Conservation (phyloP, 306 rosid species). For the Vigna trinervia region DNA sequence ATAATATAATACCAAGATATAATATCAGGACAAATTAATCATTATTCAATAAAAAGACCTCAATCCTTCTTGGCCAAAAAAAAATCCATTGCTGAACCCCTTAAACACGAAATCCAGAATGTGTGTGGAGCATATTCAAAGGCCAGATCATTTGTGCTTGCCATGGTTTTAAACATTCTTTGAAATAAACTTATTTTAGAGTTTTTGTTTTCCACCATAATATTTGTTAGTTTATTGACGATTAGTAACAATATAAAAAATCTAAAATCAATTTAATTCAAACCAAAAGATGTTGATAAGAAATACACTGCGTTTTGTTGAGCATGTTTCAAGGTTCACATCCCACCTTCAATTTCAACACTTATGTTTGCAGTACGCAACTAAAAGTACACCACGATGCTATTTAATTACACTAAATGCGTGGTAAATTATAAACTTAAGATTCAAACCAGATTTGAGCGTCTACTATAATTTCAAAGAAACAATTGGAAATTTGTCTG, state of each 20-base stretch:
- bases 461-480: conserved; percentile 41
- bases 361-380: not conserved
- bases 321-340: not conserved
- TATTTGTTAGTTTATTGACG: too few relatives aligned
- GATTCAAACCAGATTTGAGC: not conserved
- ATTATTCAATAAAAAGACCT: too few relatives aligned
- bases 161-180: too few relatives aligned
- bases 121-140: too few relatives aligned
- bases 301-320: not conserved
- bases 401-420: not conserved
- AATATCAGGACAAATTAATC: too few relatives aligned
- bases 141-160: too few relatives aligned
- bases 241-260: too few relatives aligned
- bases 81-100: not conserved
- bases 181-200: too few relatives aligned
- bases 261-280: too few relatives aligned
- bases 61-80: not conserved
- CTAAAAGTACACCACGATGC: not conserved
- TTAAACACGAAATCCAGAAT: too few relatives aligned
- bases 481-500: not conserved
- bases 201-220: too few relatives aligned
- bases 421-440: not conserved
- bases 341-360: not conserved
- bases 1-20: too few relatives aligned
- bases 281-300: not conserved